Base-by-base conservation (phyloP, 2,329 filamentous ascomycete species). In the Aspergillus intermedius region DNA sequence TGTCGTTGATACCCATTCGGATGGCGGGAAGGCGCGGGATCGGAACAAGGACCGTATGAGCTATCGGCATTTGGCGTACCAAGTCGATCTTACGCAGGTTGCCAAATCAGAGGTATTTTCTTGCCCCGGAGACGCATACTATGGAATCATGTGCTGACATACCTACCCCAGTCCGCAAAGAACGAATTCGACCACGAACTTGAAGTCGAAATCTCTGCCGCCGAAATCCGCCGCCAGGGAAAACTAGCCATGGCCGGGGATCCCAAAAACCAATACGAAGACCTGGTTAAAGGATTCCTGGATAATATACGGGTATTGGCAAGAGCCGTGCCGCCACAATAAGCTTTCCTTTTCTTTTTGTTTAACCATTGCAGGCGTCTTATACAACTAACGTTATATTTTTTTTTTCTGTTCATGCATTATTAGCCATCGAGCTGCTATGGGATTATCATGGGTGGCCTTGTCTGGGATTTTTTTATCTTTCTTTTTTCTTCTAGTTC, bases 41-140 rank as follows among this genome's bases (percentile, higher is more conserved):
- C 82, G 91, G 5, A 83, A 82, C 58, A 98, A 98, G 68, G 91
- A 98, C 68, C 82, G 93, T 15, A 75, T 98, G 64, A 94, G 88
- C 63, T 98, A 98, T 70, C 84, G 79, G 8, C 94, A 97, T 65
- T 79, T 90, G 37, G 83, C 82, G 47, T 96, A 94, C 65, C 88
- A 93, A 65, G 80, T 98, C 58, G 93, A 98, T 69, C 74, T 98
- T 45, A 98, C 93, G 0, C 91, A 96, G 66, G 93, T 98, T 39
- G 86, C 83, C 9, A 77, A 65, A 41, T 62, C 69, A 30, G 74
- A 79, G 52, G 71, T 74, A 53, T 63, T 40, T 40, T 12, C 17
- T 8, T 30, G 25, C 37, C 19, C 17, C 34, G n/a, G 9, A 19
- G n/a, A 69, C 62, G 34, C 34, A 35, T n/a, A 17, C 4, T 35